Evolutionary conservation across 306 rosid species (phyloP), one percentile per base, ranked within the genome.

Genomic region (Aeschynomene evenia): DNA sequence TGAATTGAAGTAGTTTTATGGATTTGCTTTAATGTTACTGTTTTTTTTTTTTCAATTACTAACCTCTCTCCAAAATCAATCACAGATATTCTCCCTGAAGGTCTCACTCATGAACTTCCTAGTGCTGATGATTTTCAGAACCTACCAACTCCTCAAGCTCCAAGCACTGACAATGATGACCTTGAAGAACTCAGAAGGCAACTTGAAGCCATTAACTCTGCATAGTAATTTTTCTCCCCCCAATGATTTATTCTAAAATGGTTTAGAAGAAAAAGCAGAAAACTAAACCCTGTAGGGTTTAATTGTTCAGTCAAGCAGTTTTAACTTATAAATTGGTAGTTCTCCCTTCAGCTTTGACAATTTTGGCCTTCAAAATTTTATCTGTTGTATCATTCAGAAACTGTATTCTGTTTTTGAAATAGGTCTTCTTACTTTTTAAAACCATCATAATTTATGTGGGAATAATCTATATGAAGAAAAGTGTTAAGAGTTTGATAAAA

Each of bases 31-130:
- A 42, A 52, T n/a, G 13, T 52, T 65, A 46, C 22, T 58, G n/a
- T n/a, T n/a, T n/a, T n/a, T n/a, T n/a, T n/a, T n/a, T 22, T 60
- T 8, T 18, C 19, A 61, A 46, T 50, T 43, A 36, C 29, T 64
- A 45, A 22, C 28, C 49, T 72, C 46, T 18, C 15, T 40, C 12
- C 29, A 16, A 68, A 56, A 61, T 76, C 73, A 65, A 24, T 75
- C 68, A 0, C 85, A 94, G 97, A 81, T 82, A 74, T 68, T 63
- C 88, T 94, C 23, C 99, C 99, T 1, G 95, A 88, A 71, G 97
- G 96, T 78, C 97, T 94, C 66, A 81, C 85, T 53, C 94, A 79
- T n/a, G 99, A 91, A 79, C 95, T 94, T 61, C 99, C 97, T 53
- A 81, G 43, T 71, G 95, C 99, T 1, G 97, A 91, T 36, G 89